These are phyloP conservation scores for Panaeolus papilionaceus DNA, from an alignment of 768 basidiomycete species.

Conservation along the genomic window DNA sequence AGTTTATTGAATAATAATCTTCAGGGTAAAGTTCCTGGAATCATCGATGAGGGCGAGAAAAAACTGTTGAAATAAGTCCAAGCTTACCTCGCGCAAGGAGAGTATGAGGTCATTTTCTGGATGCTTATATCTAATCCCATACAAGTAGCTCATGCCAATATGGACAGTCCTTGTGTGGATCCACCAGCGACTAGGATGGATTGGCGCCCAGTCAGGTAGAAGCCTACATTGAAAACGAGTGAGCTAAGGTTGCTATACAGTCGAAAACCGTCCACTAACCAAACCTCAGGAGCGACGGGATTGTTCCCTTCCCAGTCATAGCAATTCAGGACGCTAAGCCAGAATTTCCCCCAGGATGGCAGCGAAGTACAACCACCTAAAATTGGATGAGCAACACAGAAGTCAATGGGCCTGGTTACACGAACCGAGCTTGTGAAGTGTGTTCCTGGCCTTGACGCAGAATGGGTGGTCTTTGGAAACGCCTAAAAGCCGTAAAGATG, in stretches of 20 bases:
- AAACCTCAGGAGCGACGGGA: conserved; percentile 89
- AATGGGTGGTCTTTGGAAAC: conserved; percentile 85
- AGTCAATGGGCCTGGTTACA: background rate
- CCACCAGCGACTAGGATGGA: conserved; percentile 98
- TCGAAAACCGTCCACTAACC: conserved; percentile 48
- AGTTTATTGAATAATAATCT: conserved; percentile 84
- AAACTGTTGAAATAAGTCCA: background rate
- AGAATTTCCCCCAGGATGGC: conserved; percentile 96
- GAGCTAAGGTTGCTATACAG: background rate
- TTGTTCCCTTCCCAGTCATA: conserved; percentile 97
- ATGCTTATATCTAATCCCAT: conserved; percentile 69
- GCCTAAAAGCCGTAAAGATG: conserved; percentile 83
- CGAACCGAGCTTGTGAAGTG: conserved; percentile 82
- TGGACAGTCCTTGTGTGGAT: conserved; percentile 92
- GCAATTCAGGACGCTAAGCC: conserved; percentile 89
- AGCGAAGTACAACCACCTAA: conserved; percentile 75
- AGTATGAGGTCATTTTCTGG: conserved; percentile 78
- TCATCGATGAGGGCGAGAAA: conserved; percentile 4
- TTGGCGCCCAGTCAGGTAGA: conserved; percentile 86
- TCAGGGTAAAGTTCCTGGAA: conserved; percentile 80
- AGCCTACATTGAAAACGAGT: conserved; percentile 57
- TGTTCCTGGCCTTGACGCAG: conserved; percentile 77
- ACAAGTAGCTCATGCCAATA: conserved; percentile 89
- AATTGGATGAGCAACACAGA: background rate
- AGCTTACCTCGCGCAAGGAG: conserved; percentile 70